Evolutionary conservation across 208 protist genomes (phyloP).

Genomic region (Wallacemonas sp.): DNA sequence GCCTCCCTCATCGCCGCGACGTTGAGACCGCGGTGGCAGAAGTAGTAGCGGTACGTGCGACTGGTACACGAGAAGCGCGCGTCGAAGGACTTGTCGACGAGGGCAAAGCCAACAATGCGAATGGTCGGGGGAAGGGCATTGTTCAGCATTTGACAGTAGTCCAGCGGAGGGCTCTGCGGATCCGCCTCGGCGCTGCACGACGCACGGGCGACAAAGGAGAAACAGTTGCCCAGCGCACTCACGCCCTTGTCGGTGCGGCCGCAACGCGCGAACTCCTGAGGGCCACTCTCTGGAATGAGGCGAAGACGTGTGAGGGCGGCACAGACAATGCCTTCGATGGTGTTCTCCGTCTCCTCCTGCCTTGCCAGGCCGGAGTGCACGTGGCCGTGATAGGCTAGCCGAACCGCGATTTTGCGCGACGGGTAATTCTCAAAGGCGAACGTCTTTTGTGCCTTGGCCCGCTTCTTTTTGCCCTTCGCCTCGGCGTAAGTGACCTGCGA

Average conservation of each 20-base stretch:
- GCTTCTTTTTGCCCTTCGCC: slow-evolving; percentile 15
- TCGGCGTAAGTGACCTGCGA: not conserved
- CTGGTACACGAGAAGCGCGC: slow-evolving; percentile 88
- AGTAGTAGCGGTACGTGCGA: slow-evolving; percentile 93
- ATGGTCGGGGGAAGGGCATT: slow-evolving; percentile 92
- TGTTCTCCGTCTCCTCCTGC: slow-evolving; percentile 84
- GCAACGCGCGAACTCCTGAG: slow-evolving; percentile 69
- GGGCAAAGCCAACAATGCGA: slow-evolving; percentile 91
- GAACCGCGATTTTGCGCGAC: slow-evolving; percentile 73
- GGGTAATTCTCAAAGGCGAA: slow-evolving; percentile 76
- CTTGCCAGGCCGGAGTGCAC: slow-evolving; percentile 79
- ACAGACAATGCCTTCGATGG: slow-evolving; percentile 66
- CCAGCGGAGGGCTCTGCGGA: slow-evolving; percentile 56
- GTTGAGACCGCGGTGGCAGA: slow-evolving; percentile 78
- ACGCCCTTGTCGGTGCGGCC: slow-evolving; percentile 90
- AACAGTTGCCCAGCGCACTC: slow-evolving; percentile 82
- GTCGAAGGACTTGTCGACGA: slow-evolving; percentile 90
- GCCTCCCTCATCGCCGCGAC: slow-evolving; percentile 91
- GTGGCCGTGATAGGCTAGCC: slow-evolving; percentile 88
- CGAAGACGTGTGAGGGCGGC: slow-evolving; percentile 49
- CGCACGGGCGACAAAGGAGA: slow-evolving; percentile 63
- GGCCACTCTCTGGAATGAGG: slow-evolving; percentile 58
- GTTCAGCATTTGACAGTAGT: slow-evolving; percentile 96
- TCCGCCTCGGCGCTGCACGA: slow-evolving; percentile 41
- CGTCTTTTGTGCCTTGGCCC: slow-evolving; percentile 36